phyloP scores from a whole-genome alignment of 2,329 filamentous ascomycete genomes.

The Ceratocystis eucalypticola region DNA sequence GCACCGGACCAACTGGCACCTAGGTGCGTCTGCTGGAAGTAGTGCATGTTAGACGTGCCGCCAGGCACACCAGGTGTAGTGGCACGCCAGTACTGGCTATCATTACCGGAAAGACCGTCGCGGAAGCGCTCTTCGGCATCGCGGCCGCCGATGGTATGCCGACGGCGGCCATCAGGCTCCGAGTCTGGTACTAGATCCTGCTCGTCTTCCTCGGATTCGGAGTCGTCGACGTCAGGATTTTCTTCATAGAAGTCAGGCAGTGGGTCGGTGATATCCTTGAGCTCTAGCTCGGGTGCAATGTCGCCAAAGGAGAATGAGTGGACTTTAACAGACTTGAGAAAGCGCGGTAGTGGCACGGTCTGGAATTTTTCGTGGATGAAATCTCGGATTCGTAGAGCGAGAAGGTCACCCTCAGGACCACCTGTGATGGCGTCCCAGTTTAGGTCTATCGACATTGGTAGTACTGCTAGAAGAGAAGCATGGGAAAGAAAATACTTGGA shows the following conservation, averaged over 20 bases:
- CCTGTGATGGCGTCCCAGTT: slow-evolving; percentile 89
- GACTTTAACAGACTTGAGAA: slow-evolving; percentile 91
- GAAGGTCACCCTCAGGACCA: slow-evolving; percentile 70
- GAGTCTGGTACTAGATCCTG: slow-evolving; percentile 24
- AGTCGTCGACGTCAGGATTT: slow-evolving; percentile 43
- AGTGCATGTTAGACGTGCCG: slow-evolving; percentile 63
- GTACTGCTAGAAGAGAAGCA: not conserved
- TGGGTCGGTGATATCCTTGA: slow-evolving; percentile 95
- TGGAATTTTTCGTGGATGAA: slow-evolving; percentile 97
- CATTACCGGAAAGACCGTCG: slow-evolving; percentile 15
- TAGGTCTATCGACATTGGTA: slow-evolving; percentile 84
- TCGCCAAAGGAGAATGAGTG: slow-evolving; percentile 87
- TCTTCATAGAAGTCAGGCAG: slow-evolving; percentile 93
- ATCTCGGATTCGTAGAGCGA: slow-evolving; percentile 74
- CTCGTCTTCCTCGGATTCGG: slow-evolving; percentile 28
- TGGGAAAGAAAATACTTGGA: not conserved
- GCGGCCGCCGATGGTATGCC: slow-evolving; percentile 19
- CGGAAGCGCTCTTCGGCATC: slow-evolving; percentile 21
- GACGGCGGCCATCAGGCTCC: slow-evolving; percentile 18
- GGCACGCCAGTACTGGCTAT: slow-evolving; percentile 14
- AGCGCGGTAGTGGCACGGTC: slow-evolving; percentile 75
- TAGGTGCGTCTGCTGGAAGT: slow-evolving; percentile 62
- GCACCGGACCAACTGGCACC: slow-evolving; percentile 58
- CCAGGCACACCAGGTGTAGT: slow-evolving; percentile 51
- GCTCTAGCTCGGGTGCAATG: slow-evolving; percentile 68